Conservation (phyloP, 176 grass and related monocot species). For the Rhynchospora pubera region DNA sequence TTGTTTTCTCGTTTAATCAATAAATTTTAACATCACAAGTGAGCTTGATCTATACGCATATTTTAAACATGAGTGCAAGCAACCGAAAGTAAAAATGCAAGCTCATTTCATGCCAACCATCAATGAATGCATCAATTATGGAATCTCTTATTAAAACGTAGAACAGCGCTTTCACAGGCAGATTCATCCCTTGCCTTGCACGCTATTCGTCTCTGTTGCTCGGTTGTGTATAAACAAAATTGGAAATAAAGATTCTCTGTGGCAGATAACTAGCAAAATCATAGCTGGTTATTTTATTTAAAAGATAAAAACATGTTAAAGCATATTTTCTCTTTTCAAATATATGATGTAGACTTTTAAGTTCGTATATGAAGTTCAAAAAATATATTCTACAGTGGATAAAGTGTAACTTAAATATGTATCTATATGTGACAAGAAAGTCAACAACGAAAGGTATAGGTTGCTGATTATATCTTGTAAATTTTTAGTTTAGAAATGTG, state of each 20-base stretch:
- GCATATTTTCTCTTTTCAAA: no score
- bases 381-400: no score
- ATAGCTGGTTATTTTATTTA: no score
- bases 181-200: constrained; percentile 15
- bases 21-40: background rate
- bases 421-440: no score
- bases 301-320: no score
- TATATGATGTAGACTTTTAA: no score
- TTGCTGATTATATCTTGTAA: background rate
- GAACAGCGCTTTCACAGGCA: background rate
- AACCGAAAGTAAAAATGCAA: background rate
- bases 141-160: background rate
- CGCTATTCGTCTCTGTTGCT: background rate
- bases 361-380: no score
- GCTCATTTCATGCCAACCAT: background rate
- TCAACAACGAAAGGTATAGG: background rate
- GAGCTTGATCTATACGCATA: background rate
- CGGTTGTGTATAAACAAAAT: no score
- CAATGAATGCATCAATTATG: background rate
- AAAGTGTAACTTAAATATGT: no score
- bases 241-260: no score
- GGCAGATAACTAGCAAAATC: no score
- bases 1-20: background rate
- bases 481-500: background rate
- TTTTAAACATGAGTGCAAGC: constrained; percentile 1